Evolutionary conservation across 306 rosid species (phyloP).

Genomic region (Dalbergia cultrata): DNA sequence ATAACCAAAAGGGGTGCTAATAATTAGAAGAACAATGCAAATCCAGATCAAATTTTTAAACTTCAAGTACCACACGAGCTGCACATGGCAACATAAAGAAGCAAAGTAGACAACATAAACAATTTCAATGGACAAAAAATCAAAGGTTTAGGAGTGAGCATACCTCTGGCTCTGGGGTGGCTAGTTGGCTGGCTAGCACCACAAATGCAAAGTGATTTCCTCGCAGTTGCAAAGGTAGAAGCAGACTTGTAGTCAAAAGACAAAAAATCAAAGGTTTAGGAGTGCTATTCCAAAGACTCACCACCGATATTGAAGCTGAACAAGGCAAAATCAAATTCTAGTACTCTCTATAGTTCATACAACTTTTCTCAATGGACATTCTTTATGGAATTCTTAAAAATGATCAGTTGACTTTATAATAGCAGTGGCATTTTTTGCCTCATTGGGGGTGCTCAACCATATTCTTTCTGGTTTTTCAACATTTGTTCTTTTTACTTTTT

Average conservation of each 20-base stretch:
- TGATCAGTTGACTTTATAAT: conserved; percentile 1
- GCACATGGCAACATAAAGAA: conserved; percentile 19
- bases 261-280: no score
- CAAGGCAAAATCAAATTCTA: no score
- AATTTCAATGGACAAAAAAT: no score
- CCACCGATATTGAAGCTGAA: no score
- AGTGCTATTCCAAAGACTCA: no score
- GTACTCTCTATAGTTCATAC: background rate
- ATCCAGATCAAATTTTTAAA: conserved; percentile 40
- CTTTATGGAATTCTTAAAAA: conserved; percentile 19
- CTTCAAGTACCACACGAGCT: conserved; percentile 37
- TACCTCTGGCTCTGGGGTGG: no score
- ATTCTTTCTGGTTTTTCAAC: background rate
- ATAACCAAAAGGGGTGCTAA: conserved; percentile 41
- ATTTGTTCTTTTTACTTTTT: background rate
- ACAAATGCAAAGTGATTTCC: no score
- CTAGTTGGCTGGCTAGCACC: no score
- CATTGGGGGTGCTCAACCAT: background rate
- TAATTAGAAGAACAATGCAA: conserved; percentile 44
- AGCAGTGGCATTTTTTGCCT: background rate
- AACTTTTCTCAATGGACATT: conserved; percentile 14
- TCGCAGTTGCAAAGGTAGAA: no score
- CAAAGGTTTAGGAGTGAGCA: no score
- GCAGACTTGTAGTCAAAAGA: no score
- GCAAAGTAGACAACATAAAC: no score